Base-by-base conservation (phyloP, 345 rosid genomes). In the Geranium brycei region DNA sequence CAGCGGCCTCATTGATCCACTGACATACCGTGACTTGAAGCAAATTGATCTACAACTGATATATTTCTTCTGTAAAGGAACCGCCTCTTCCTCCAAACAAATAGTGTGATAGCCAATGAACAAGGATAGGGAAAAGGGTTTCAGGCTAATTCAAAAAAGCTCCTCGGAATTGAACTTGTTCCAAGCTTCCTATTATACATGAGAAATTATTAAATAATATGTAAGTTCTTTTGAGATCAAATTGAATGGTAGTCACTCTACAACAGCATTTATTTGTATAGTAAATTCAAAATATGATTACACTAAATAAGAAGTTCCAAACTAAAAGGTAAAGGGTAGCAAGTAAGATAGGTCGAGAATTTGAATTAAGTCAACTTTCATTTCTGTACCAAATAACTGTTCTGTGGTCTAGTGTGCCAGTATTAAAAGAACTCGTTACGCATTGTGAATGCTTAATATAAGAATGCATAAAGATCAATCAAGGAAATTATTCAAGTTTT, bases 151-250 rank as follows among this genome's bases (percentile, higher is more conserved):
- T 76, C 71, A 81, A 73, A 81, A 81, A 17, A 81, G 80, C 75
- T 81, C 85, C 70, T 81, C 85, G 10, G 85, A 81, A 71, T 81
- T 81, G 64, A 81, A 73, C 65, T 69, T 81, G 77, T 81, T 81
- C 82, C 82, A 81, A 60, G 85, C 82, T 78, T 81, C 85, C 85
- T 81, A 64, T 64, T 61, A 70, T 23, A 53, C 32, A 11, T 23
- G 15, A 38, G 23, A 64, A 17, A 5, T 8, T 6, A 13, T 19
- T 69, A 13, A 51, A 51, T 19, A 19, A 51, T 59, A 31, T 19
- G n/a, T 30, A 14, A 56, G 31, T 17, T 41, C 19, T 15, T 19
- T 38, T 17, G 30, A 17, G 64, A 62, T 16, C 19, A 19, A 28
- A 17, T 62, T 51, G 28, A 32, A 14, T 51, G 41, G 16, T 23